Evolutionary conservation across 768 basidiomycete genomes (phyloP).

Genomic region (Boletus rubescentipes): DNA sequence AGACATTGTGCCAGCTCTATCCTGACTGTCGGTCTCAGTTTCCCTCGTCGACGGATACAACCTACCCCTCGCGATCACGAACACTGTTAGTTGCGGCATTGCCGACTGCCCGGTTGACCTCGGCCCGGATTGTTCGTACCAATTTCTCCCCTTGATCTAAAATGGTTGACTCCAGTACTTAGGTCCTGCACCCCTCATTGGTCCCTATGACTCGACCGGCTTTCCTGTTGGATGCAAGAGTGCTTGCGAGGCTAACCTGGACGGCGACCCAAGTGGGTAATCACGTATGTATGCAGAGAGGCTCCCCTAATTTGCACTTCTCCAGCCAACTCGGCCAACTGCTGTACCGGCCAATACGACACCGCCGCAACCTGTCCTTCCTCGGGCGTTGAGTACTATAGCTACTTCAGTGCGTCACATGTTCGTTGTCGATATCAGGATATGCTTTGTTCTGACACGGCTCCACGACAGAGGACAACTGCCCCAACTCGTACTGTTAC

Average conservation of each 20-base stretch:
- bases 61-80: constrained; percentile 57
- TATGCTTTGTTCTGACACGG: not conserved
- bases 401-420: constrained; percentile 45
- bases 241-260: constrained; percentile 47
- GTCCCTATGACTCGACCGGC: constrained; percentile 53
- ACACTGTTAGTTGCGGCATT: constrained; percentile 52
- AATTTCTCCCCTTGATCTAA: not conserved
- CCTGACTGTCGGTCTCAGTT: constrained; percentile 34
- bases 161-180: not conserved
- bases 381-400: constrained; percentile 41
- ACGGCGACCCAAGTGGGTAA: constrained; percentile 31
- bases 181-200: constrained; percentile 52
- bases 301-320: not conserved
- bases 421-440: not conserved
- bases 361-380: constrained; percentile 57
- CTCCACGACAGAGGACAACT: constrained; percentile 36
- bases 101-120: constrained; percentile 65
- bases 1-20: not conserved
- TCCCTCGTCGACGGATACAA: constrained; percentile 69
- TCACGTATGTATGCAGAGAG: not conserved
- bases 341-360: constrained; percentile 57
- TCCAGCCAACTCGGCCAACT: constrained; percentile 57
- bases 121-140: constrained; percentile 48
- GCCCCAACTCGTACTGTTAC: constrained; percentile 49
- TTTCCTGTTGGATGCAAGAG: constrained; percentile 60